These are phyloP conservation scores for Russula sp. DNA, from an alignment of 768 basidiomycete species.

Conservation along the genomic window DNA sequence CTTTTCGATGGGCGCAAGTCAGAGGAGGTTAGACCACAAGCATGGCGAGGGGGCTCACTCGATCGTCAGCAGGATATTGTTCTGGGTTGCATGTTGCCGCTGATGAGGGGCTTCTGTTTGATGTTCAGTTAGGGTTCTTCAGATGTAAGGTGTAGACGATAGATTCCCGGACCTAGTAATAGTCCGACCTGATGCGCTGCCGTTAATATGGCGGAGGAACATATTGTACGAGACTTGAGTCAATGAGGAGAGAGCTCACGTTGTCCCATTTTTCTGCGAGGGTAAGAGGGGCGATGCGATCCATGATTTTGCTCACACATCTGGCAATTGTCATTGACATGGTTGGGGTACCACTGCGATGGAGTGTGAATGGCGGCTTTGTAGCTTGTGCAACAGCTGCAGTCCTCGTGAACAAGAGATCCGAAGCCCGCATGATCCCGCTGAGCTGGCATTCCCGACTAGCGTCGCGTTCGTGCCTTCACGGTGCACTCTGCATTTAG, in stretches of 20 bases:
- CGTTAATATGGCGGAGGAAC: constrained; percentile 18
- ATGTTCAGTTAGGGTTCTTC: background rate
- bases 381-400: too few species aligned
- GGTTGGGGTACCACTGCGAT: background rate
- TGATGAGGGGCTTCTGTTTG: constrained; percentile 31
- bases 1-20: constrained; percentile 32
- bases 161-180: constrained; percentile 26
- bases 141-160: background rate
- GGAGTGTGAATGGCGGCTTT: too few species aligned
- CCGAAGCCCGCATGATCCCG: too few species aligned
- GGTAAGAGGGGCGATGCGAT: constrained; percentile 76
- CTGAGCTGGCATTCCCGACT: too few species aligned
- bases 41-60: constrained; percentile 29
- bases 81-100: constrained; percentile 24
- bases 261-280: constrained; percentile 94
- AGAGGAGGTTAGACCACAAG: background rate
- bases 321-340: constrained; percentile 35
- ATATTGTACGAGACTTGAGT: background rate
- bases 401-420: too few species aligned
- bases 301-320: constrained; percentile 61
- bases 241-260: constrained; percentile 40
- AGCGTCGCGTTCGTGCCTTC: too few species aligned
- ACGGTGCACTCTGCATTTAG: too few species aligned
- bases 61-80: constrained; percentile 36
- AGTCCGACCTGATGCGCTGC: constrained; percentile 26